phyloP scores from a whole-genome alignment of 2,329 filamentous ascomycete species.

The Exophiala xenobiotica region DNA sequence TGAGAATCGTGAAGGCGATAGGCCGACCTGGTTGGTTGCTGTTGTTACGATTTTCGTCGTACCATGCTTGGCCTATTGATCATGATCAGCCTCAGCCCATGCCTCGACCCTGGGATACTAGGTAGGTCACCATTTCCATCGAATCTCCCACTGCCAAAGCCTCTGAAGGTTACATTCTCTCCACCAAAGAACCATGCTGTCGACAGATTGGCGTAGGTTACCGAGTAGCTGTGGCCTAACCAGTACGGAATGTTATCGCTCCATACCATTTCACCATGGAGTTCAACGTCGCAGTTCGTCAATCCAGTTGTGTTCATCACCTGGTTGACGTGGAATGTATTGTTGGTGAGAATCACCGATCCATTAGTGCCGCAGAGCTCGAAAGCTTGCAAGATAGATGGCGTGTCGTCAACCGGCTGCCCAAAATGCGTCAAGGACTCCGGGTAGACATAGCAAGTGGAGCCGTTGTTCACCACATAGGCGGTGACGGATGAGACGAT shows the following conservation, averaged over 20 bases:
- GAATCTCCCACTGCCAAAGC: conserved; percentile 54
- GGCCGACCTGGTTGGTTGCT: conserved; percentile 16
- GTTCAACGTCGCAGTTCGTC: conserved; percentile 41
- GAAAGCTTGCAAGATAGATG: conserved; percentile 55
- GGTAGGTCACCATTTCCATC: conserved; percentile 55
- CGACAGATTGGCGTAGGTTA: conserved; percentile 65
- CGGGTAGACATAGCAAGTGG: conserved; percentile 10
- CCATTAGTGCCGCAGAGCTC: conserved; percentile 63
- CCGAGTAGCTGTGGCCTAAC: conserved; percentile 63
- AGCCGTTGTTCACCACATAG: conserved; percentile 16
- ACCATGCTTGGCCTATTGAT: conserved; percentile 53
- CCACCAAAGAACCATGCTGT: conserved; percentile 68
- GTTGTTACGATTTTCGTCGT: conserved; percentile 19
- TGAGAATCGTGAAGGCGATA: conserved; percentile 16
- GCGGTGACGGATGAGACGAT: too few relatives aligned
- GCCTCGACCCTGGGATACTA: neutral
- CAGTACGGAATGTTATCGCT: conserved; percentile 68
- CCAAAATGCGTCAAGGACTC: conserved; percentile 14
- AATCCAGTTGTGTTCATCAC: conserved; percentile 23
- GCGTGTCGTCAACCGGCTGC: conserved; percentile 46
- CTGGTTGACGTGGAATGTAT: conserved; percentile 34
- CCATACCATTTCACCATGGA: conserved; percentile 62
- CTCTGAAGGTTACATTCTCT: conserved; percentile 66
- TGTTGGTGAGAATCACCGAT: conserved; percentile 57
- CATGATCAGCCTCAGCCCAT: neutral